phyloP scores from a whole-genome alignment of 495 filamentous ascomycete species.

The Daldinia caldariorum region DNA sequence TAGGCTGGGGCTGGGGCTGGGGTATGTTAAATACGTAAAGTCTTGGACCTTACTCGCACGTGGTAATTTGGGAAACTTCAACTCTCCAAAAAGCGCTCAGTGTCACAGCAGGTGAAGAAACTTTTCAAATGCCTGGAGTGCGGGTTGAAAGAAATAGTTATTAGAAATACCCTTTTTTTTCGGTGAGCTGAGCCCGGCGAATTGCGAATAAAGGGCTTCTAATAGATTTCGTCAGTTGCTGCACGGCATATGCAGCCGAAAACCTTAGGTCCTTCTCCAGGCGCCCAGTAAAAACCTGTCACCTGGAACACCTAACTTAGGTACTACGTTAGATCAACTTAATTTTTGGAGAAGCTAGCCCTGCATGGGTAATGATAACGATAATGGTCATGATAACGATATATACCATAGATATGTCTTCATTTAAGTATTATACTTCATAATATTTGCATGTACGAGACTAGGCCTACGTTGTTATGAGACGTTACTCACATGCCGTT shows the following conservation, averaged over 20 bases:
- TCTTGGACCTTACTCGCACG: slow-evolving; percentile 19
- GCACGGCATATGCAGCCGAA: not conserved
- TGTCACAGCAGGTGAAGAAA: slow-evolving; percentile 11
- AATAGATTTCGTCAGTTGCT: slow-evolving; percentile 4
- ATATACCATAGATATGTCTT: too few relatives aligned
- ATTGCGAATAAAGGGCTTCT: not conserved
- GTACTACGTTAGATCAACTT: not conserved
- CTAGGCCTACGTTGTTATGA: too few relatives aligned
- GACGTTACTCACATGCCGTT: too few relatives aligned
- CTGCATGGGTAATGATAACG: not conserved
- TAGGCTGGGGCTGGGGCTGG: slow-evolving; percentile 17
- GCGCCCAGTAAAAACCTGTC: slow-evolving; percentile 18
- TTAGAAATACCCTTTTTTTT: not conserved
- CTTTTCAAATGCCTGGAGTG: not conserved
- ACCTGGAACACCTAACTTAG: slow-evolving; percentile 10
- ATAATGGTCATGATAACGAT: not conserved
- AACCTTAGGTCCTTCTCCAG: slow-evolving; percentile 1
- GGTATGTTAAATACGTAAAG: not conserved
- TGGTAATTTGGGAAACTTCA: slow-evolving; percentile 16
- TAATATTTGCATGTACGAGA: too few relatives aligned
- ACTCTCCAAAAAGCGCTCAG: not conserved
- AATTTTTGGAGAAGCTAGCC: slow-evolving; percentile 9
- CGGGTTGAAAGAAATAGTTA: not conserved
- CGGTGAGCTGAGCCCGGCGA: not conserved
- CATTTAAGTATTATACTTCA: too few relatives aligned